A percentile compares a stretch with the other conserved stretches of the same genome.
These are phyloP conservation scores for Gamarada debralockiae DNA, from an alignment of 495 filamentous ascomycete genomes.

Conservation along the genomic window DNA sequence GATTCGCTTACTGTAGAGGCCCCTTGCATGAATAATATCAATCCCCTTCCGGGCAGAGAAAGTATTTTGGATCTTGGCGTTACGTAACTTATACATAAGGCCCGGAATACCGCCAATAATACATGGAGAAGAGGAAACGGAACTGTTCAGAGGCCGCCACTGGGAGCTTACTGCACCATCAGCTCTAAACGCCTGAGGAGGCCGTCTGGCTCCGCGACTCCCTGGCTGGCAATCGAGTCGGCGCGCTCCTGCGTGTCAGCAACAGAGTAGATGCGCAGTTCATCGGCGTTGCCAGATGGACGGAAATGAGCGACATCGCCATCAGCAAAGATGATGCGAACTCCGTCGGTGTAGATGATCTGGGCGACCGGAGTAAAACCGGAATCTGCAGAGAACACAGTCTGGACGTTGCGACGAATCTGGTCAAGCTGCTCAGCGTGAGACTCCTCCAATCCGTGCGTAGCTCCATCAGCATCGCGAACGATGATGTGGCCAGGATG, in stretches of 20 bases:
- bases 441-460: background rate
- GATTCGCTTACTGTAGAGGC: too few species aligned
- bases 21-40: too few species aligned
- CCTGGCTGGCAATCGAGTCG: conserved; percentile 10
- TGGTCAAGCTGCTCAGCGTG: conserved; percentile 8
- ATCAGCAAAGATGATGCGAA: conserved; percentile 11
- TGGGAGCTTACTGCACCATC: background rate
- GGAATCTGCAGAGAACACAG: conserved; percentile 5
- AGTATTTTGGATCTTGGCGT: too few species aligned
- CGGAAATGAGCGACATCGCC: conserved; percentile 12
- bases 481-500: conserved; percentile 10
- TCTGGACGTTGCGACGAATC: conserved; percentile 7
- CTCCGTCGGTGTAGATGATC: conserved; percentile 8
- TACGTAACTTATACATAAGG: too few species aligned
- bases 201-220: conserved; percentile 7
- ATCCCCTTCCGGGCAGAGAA: too few species aligned
- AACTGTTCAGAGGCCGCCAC: too few species aligned
- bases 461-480: conserved; percentile 4
- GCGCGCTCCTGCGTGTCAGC: conserved; percentile 10
- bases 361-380: conserved; percentile 6
- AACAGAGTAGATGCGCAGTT: conserved; percentile 11
- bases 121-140: too few species aligned
- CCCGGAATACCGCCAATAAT: too few species aligned
- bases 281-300: conserved; percentile 10
- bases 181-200: conserved; percentile 6